Evolutionary conservation across 2,329 filamentous ascomycete genomes (phyloP), one percentile per base, ranked within the genome.

Genomic region (Xylariaceae sp.): DNA sequence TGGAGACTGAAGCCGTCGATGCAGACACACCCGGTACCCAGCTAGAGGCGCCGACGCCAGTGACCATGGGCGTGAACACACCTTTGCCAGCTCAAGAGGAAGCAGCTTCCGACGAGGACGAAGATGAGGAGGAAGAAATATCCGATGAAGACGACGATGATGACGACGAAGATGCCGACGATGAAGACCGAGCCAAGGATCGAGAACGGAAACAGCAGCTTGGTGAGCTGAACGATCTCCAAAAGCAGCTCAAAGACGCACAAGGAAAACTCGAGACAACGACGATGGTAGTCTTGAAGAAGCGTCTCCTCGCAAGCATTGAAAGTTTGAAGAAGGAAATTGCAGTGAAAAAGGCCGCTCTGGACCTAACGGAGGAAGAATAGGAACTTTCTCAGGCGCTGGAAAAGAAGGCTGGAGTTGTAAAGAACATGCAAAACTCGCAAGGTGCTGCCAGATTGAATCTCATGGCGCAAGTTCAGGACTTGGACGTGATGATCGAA

Each of bases 191-290:
- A 39, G 73, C 74, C 42, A 73, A 80, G 53, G 70, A 76, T 53
- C 74, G 78, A 54, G 77, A 78, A 52, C 74, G 80, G 53, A 74
- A 76, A 57, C 77, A 77, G 57, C 78, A 81, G 55, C 76, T 81
- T 45, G 68, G 72, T 43, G 72, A 76, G 45, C 70, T 82, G 50
- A 71, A 78, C 63, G 77, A 64, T 11, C 59, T 62, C 6, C 42
- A 61, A 17, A 57, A 73, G 61, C 71, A 77, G 58, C 71, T 81
- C 15, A 68, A 70, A 35, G 64, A 66, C 33, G 69, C 74, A 47
- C 69, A 76, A 57, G 67, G 65, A 5, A 72, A 78, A 56, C 66
- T 77, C 43, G 67, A 68, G 15, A 68, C 64, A 38, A 72, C 72
- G 22, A 63, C 62, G 4, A 77, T 75, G 59, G 69, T 70, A 50